Percentiles rank a stretch among this genome's conserved stretches.
Conservation (phyloP, 2,329 filamentous ascomycete genomes). For the Cladorrhinum sp. region DNA sequence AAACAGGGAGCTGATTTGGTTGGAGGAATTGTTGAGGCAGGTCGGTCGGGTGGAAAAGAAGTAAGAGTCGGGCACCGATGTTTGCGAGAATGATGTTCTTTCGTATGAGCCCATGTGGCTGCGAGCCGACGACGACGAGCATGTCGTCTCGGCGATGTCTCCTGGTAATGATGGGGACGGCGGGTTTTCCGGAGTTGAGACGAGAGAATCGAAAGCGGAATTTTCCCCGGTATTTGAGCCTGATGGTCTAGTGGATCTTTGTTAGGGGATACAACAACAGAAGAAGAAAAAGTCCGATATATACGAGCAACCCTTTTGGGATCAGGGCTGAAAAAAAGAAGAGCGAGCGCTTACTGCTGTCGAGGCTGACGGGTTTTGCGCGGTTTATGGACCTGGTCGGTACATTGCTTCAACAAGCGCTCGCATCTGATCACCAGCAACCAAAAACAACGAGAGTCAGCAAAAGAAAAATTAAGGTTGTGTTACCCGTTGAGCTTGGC, state of each 20-base stretch:
- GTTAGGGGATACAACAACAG: background rate
- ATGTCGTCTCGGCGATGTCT: background rate
- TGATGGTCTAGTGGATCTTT: background rate
- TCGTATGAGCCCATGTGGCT: constrained; percentile 5
- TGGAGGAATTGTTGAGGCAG: background rate
- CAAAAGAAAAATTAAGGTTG: background rate
- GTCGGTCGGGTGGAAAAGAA: background rate
- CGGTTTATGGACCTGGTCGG: constrained; percentile 18
- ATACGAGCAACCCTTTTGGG: background rate
- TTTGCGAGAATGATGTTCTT: background rate
- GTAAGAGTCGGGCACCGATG: background rate
- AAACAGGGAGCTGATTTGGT: background rate
- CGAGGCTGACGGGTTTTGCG: constrained; percentile 16
- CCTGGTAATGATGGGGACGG: constrained; percentile 10
- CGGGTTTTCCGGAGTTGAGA: constrained; percentile 15
- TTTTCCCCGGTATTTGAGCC: background rate
- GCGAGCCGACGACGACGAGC: constrained; percentile 6
- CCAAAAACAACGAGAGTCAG: background rate
- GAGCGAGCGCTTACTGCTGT: constrained; percentile 11
- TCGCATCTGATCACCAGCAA: constrained; percentile 13
- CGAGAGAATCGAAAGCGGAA: constrained; percentile 8
- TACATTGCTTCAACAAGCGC: constrained; percentile 20
- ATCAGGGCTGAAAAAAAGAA: background rate
- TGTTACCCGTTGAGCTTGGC: constrained; percentile 4
- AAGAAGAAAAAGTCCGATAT: too few relatives aligned